These are phyloP conservation scores for Pisolithus albus DNA, from an alignment of 768 basidiomycete species.

Conservation along the genomic window DNA sequence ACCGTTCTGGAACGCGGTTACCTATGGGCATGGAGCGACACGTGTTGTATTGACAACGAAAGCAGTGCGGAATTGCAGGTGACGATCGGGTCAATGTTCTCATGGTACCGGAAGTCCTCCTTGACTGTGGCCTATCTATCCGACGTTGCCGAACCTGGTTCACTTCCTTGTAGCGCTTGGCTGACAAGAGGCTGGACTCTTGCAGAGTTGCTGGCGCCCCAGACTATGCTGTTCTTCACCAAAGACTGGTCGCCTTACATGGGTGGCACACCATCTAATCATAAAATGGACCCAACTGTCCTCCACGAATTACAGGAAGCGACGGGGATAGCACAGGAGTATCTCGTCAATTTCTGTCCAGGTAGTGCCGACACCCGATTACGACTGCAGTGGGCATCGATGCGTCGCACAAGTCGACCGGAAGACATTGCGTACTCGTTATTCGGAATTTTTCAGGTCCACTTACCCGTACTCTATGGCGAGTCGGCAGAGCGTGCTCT, in stretches of 20 bases:
- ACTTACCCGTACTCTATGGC: constrained; percentile 18
- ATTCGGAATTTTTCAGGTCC: constrained; percentile 4
- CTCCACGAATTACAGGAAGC: neutral
- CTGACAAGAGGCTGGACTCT: neutral
- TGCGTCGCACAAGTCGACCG: neutral
- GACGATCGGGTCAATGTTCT: too few relatives aligned
- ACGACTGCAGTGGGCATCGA: neutral
- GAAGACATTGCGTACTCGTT: neutral
- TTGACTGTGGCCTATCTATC: too few relatives aligned
- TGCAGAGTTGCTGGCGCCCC: too few relatives aligned
- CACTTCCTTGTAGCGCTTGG: neutral
- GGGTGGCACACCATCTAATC: neutral
- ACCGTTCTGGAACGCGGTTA: neutral
- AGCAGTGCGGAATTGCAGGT: too few relatives aligned
- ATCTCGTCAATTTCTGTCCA: neutral
- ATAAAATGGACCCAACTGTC: neutral
- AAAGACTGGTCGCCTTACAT: neutral
- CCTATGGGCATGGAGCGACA: neutral
- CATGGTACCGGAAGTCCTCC: too few relatives aligned
- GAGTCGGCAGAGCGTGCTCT: constrained; percentile 3
- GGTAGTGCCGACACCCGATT: neutral
- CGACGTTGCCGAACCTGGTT: neutral
- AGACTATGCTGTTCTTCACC: neutral
- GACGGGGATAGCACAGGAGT: neutral
- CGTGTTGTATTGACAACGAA: too few relatives aligned